Base-by-base conservation (phyloP, 805 yeast species). In the Saccharomycopsis amapae region DNA sequence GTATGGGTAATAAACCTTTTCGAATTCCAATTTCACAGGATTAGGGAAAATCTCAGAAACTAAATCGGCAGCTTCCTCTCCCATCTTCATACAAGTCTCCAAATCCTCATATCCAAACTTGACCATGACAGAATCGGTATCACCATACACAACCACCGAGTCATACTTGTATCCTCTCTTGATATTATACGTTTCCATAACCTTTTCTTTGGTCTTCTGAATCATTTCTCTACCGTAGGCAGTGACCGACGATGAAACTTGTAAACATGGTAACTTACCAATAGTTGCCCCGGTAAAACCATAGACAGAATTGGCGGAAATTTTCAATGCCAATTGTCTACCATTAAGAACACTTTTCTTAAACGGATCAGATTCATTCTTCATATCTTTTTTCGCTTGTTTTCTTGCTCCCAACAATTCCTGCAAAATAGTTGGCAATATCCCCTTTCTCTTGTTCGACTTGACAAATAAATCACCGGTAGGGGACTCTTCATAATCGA, bases 261-360 rank as follows among this genome's bases (percentile, higher is more conserved):
- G 95, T 46, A 93, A 69, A 68, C 98, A 94, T 1, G 99, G 99
- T 45, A 93, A 71, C 59, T 93, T 90, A 44, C 99, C 99, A 38
- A 90, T 81, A 0, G 97, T 93, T 1, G 99, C 99, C 64, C 99
- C 99, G 0, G 99, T 93, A 65, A 93, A 94, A 40, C 99, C 99
- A 62, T 93, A 93, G 4, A 93, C 99, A 1, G 98, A 94, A 62
- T 93, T 93, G 1, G 99, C 99, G 10, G 97, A 88, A 42, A 93
- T 86, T 59, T 93, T 93, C 60, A 93, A 70, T 0, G 99, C 99
- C 57, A 93, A 70, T 65, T 93, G 99, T 62, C 98, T 77, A 71
- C 99, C 99, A 62, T 93, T 94, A 40, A 94, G 72, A 28, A 93
- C 97, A 58, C 88, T 95, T 55, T 85, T 75, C 60, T 78, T 88